These are phyloP conservation scores for Avicennia marina DNA, from an alignment of 257 asterid genomes.

Conservation along the genomic window DNA sequence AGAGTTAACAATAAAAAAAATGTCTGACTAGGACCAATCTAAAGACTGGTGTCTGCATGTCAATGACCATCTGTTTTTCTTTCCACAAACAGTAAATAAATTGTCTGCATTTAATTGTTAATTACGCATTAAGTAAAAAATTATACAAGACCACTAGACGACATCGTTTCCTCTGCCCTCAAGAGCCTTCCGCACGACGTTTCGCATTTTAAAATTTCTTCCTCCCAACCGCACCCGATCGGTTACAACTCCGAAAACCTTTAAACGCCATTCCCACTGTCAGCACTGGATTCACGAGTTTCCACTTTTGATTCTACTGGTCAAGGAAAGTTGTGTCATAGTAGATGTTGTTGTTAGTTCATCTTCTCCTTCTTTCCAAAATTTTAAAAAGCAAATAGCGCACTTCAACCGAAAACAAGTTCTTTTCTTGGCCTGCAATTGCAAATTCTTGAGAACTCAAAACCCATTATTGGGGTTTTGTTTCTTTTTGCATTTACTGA, in stretches of 20 bases:
- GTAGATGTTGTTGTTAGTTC: conserved; percentile 16
- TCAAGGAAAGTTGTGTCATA: no score
- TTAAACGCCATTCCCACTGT: conserved; percentile 8
- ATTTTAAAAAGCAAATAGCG: neutral
- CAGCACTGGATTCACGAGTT: conserved; percentile 16
- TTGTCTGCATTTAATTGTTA: neutral
- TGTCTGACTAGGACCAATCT: conserved; percentile 15
- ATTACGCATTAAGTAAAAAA: conserved; percentile 1
- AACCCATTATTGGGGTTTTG: conserved; percentile 19
- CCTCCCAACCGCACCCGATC: conserved; percentile 28
- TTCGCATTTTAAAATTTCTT: conserved; percentile 12
- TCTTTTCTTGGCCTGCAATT: conserved; percentile 24
- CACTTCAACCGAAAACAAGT: neutral
- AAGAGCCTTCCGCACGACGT: conserved; percentile 17
- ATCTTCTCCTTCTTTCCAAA: no score
- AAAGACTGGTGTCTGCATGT: conserved; percentile 11
- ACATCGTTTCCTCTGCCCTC: conserved; percentile 17
- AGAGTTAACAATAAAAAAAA: neutral
- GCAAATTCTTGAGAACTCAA: neutral
- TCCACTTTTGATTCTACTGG: conserved; percentile 4
- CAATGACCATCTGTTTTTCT: conserved; percentile 6
- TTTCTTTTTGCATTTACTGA: conserved; percentile 6
- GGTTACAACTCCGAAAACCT: conserved; percentile 11
- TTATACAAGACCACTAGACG: conserved; percentile 18
- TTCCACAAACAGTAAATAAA: neutral